Percentiles rank a stretch among this genome's conserved stretches.
phyloP scores from a whole-genome alignment of 192 early-diverging fungal genomes.

The Powellomyces hirtus region DNA sequence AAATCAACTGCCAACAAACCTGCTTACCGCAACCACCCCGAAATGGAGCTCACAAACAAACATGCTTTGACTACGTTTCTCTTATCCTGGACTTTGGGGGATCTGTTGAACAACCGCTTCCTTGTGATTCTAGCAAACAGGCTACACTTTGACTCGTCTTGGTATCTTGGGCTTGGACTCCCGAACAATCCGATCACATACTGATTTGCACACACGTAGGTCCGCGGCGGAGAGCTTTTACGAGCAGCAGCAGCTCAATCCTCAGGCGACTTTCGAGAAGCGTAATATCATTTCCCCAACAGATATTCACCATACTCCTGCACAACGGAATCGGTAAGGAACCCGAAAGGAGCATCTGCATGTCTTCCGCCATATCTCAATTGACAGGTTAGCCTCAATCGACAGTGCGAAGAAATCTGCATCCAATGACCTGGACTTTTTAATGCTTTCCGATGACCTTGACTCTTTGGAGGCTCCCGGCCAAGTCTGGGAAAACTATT shows the following conservation, averaged over 20 bases:
- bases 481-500: constrained; percentile 9
- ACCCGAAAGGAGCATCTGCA: too few relatives aligned
- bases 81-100: constrained; percentile 40
- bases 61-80: constrained; percentile 26
- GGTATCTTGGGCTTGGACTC: too few relatives aligned
- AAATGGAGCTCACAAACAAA: background rate
- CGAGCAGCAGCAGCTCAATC: background rate
- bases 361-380: too few relatives aligned
- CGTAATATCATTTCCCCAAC: too few relatives aligned
- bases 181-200: background rate
- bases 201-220: background rate
- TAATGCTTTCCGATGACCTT: background rate
- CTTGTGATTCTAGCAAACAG: constrained; percentile 33
- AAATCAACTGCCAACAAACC: constrained; percentile 3
- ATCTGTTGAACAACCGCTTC: constrained; percentile 33
- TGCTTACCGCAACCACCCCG: background rate
- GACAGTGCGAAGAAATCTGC: too few relatives aligned
- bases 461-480: constrained; percentile 21
- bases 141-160: constrained; percentile 26
- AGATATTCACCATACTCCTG: too few relatives aligned
- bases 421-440: too few relatives aligned
- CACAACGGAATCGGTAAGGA: too few relatives aligned
- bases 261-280: background rate
- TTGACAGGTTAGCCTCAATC: too few relatives aligned
- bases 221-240: background rate